A percentile compares a stretch with the other conserved stretches of the same genome.
phyloP scores from a whole-genome alignment of 495 filamentous ascomycete genomes.

The Trichoderma asperelloides region DNA sequence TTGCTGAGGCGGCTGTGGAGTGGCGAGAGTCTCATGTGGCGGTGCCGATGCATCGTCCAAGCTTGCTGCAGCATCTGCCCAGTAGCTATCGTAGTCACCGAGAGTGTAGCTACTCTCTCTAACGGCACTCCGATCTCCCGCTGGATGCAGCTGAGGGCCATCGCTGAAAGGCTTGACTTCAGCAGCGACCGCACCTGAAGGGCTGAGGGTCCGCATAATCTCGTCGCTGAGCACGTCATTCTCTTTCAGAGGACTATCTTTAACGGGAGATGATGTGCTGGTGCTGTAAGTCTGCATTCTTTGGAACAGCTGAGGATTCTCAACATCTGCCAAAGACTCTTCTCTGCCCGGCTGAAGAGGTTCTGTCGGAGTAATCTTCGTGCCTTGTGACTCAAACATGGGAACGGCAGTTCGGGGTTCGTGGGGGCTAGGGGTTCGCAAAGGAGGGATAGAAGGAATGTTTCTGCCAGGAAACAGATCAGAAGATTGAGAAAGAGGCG shows the following conservation, averaged over 20 bases:
- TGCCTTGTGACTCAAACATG: constrained; percentile 11
- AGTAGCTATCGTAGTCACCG: constrained; percentile 38
- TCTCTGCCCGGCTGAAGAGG: constrained; percentile 38
- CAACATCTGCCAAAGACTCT: constrained; percentile 17
- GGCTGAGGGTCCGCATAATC: constrained; percentile 68
- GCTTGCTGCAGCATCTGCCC: constrained; percentile 15
- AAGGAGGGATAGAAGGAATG: neutral
- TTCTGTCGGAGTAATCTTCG: constrained; percentile 34
- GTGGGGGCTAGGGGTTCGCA: constrained; percentile 4
- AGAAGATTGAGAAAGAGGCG: neutral
- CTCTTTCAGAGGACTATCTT: constrained; percentile 36
- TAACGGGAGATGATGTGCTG: constrained; percentile 43
- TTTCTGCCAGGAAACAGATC: neutral
- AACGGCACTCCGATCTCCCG: constrained; percentile 17
- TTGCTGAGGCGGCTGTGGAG: neutral
- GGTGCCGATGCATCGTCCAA: neutral
- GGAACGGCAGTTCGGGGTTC: neutral
- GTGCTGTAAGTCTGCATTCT: constrained; percentile 1
- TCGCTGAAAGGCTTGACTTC: constrained; percentile 8
- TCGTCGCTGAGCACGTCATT: constrained; percentile 72
- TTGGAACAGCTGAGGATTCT: constrained; percentile 26
- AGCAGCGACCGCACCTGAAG: constrained; percentile 19
- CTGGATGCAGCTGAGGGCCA: constrained; percentile 11
- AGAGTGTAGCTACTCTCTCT: constrained; percentile 39
- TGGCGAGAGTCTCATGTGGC: neutral